These are phyloP conservation scores for Ehretia macrophylla DNA, from an alignment of 257 asterid species.

Conservation along the genomic window DNA sequence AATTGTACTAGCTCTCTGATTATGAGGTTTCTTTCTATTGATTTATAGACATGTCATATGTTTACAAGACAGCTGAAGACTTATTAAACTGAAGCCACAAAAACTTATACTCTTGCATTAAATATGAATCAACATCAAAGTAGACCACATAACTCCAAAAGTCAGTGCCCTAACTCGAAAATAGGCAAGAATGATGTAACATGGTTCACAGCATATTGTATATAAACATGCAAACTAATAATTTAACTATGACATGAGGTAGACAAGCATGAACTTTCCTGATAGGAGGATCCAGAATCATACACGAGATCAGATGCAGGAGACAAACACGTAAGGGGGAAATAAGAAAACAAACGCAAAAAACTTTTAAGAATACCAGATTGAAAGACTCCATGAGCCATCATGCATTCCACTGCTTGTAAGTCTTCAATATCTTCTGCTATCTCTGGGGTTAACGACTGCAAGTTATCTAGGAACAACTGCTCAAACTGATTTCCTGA, in stretches of 20 bases:
- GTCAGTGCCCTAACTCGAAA: not conserved
- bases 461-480: conserved; percentile 51
- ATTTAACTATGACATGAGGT: not conserved
- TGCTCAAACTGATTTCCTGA: conserved; percentile 37
- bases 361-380: conserved; percentile 47
- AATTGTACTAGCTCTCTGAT: too few relatives aligned
- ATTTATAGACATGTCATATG: too few relatives aligned
- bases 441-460: conserved; percentile 63
- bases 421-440: conserved; percentile 60
- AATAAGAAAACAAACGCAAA: not conserved
- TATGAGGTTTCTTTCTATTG: too few relatives aligned
- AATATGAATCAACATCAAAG: not conserved
- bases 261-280: not conserved
- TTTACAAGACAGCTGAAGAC: not conserved
- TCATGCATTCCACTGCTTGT: conserved; percentile 68
- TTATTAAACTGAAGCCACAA: not conserved
- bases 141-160: too few relatives aligned
- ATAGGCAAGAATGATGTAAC: not conserved
- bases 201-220: not conserved
- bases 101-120: not conserved
- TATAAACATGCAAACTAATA: not conserved
- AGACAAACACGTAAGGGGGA: not conserved
- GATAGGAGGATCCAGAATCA: not conserved
- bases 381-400: conserved; percentile 68
- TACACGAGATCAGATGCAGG: not conserved